These are phyloP conservation scores for Ophiostoma himal-ulmi DNA, from an alignment of 2,329 filamentous ascomycete genomes.

Conservation along the genomic window DNA sequence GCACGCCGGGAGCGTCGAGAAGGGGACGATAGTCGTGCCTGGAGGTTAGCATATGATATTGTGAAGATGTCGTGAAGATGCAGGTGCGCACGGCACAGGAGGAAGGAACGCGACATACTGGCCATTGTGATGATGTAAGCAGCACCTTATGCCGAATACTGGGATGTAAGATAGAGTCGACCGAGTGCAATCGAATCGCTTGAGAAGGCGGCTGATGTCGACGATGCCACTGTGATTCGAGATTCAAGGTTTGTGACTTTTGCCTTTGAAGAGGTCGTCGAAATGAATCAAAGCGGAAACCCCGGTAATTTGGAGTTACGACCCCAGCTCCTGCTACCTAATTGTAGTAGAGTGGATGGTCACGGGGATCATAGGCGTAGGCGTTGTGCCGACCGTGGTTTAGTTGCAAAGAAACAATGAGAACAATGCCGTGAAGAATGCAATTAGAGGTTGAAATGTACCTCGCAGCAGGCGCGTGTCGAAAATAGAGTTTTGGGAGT, in stretches of 20 bases:
- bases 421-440: neutral
- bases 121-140: slow-evolving; percentile 1
- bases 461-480: neutral
- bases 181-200: neutral
- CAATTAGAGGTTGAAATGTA: neutral
- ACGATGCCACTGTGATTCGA: neutral
- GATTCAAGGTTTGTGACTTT: neutral
- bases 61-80: neutral
- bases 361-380: neutral
- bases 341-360: neutral
- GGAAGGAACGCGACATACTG: slow-evolving; percentile 1
- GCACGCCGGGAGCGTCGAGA: slow-evolving; percentile 56
- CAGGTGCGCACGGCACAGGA: neutral
- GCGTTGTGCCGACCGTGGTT: neutral
- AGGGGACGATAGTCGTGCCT: slow-evolving; percentile 51
- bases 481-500: neutral
- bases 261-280: neutral
- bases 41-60: neutral
- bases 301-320: slow-evolving; percentile 9
- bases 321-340: neutral
- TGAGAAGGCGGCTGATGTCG: neutral
- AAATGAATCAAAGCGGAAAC: slow-evolving; percentile 6
- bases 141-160: neutral
- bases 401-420: neutral
- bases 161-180: neutral